These are phyloP conservation scores for Veloboletus limbatus DNA, from an alignment of 1,284 basidiomycete species.

Conservation along the genomic window DNA sequence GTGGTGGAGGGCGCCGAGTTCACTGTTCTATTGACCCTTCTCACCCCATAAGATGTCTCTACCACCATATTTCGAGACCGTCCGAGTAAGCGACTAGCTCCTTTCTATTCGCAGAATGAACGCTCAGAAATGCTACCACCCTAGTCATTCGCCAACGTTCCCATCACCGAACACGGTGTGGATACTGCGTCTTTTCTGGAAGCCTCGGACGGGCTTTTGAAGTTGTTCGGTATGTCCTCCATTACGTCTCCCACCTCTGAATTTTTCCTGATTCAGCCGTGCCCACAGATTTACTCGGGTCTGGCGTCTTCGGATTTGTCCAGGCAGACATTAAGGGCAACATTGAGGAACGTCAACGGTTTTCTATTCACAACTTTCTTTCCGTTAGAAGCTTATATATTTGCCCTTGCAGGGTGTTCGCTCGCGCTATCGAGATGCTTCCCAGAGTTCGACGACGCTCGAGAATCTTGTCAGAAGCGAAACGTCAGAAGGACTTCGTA, in stretches of 20 bases:
- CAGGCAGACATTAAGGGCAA: slow-evolving; percentile 90
- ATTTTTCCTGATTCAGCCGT: slow-evolving; percentile 15
- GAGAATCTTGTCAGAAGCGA: slow-evolving; percentile 77
- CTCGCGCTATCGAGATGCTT: slow-evolving; percentile 56
- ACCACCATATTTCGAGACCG: slow-evolving; percentile 77
- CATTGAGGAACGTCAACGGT: slow-evolving; percentile 59
- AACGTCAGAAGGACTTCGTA: slow-evolving; percentile 45
- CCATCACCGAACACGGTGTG: slow-evolving; percentile 74
- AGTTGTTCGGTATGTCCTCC: slow-evolving; percentile 76
- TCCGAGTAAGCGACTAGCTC: slow-evolving; percentile 49
- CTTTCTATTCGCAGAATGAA: neutral
- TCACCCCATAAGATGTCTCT: slow-evolving; percentile 22
- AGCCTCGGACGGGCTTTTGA: slow-evolving; percentile 86
- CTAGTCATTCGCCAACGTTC: slow-evolving; percentile 87
- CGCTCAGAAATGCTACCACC: slow-evolving; percentile 2
- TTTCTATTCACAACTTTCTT: slow-evolving; percentile 17
- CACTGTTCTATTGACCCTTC: slow-evolving; percentile 7
- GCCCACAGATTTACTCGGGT: slow-evolving; percentile 77
- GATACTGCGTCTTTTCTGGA: slow-evolving; percentile 82
- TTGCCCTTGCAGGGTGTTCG: slow-evolving; percentile 69
- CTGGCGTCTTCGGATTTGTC: slow-evolving; percentile 85
- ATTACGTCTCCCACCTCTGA: slow-evolving; percentile 19
- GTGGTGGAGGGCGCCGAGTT: slow-evolving; percentile 9
- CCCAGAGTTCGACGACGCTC: slow-evolving; percentile 66
- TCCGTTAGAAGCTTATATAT: slow-evolving; percentile 16